phyloP scores from a whole-genome alignment of 441 rosid genomes.

The Omphalea diandra region DNA sequence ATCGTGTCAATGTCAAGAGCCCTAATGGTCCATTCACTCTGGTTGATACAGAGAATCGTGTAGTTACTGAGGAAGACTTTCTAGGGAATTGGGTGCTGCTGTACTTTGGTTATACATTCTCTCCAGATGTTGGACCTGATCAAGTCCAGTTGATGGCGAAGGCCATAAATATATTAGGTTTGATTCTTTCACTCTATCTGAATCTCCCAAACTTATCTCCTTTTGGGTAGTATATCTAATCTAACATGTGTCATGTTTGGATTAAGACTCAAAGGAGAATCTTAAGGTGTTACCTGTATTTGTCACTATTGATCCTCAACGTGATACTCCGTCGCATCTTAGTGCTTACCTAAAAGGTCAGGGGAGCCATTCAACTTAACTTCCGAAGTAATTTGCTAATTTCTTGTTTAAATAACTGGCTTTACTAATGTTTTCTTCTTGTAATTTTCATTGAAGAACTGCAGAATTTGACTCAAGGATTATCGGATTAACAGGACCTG shows the following conservation, averaged over 20 bases:
- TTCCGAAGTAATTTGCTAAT: neutral
- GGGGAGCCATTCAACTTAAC: constrained; percentile 3
- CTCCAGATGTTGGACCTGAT: constrained; percentile 89
- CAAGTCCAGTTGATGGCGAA: constrained; percentile 54
- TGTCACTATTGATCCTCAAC: constrained; percentile 87
- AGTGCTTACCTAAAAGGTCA: constrained; percentile 74
- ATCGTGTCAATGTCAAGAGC: constrained; percentile 35
- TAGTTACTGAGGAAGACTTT: constrained; percentile 51
- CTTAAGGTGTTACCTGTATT: constrained; percentile 65
- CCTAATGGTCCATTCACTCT: constrained; percentile 82
- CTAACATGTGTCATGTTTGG: constrained; percentile 34
- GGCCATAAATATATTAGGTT: constrained; percentile 62
- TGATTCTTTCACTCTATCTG: constrained; percentile 18
- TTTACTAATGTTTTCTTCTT: constrained; percentile 14
- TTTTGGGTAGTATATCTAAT: constrained; percentile 26
- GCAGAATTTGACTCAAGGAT: constrained; percentile 77
- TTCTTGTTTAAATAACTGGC: neutral
- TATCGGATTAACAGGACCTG: constrained; percentile 70
- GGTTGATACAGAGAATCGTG: constrained; percentile 47
- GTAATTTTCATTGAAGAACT: constrained; percentile 21
- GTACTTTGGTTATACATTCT: constrained; percentile 83
- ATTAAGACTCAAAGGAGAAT: constrained; percentile 52
- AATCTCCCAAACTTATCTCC: neutral
- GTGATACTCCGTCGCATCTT: constrained; percentile 76
- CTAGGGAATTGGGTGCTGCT: constrained; percentile 74